A percentile compares a stretch with the other conserved stretches of the same genome.
Conservation (phyloP, 2,329 filamentous ascomycete genomes). For the Calonectria henricotiae region DNA sequence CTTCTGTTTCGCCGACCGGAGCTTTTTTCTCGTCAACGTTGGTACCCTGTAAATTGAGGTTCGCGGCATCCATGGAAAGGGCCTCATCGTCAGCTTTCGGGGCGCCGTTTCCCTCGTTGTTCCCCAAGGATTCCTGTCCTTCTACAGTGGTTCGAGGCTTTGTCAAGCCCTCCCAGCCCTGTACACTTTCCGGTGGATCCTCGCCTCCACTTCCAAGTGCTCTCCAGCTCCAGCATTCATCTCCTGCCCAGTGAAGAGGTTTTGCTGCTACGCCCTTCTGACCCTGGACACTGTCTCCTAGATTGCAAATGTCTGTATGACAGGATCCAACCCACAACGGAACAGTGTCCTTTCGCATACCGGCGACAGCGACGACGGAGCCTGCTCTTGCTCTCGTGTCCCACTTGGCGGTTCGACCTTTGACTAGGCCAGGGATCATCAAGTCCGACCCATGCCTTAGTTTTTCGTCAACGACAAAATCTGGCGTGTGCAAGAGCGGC, state of each 20-base stretch:
- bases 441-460: slow-evolving; percentile 45
- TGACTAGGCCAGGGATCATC: slow-evolving; percentile 47
- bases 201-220: slow-evolving; percentile 46
- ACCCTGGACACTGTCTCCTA: slow-evolving; percentile 39
- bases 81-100: not conserved
- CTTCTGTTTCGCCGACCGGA: slow-evolving; percentile 27
- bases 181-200: slow-evolving; percentile 39
- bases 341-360: slow-evolving; percentile 44
- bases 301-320: slow-evolving; percentile 40
- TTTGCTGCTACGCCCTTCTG: slow-evolving; percentile 47
- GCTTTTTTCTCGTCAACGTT: not conserved
- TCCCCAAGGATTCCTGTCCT: slow-evolving; percentile 18
- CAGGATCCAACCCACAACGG: slow-evolving; percentile 47
- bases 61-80: not conserved
- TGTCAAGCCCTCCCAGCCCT: slow-evolving; percentile 43
- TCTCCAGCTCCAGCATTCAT: slow-evolving; percentile 49
- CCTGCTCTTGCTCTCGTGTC: slow-evolving; percentile 43
- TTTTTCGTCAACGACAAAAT: slow-evolving; percentile 49
- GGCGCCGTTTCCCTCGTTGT: not conserved
- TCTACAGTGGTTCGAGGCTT: not conserved
- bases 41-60: not conserved
- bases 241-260: slow-evolving; percentile 47
- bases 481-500: slow-evolving; percentile 46
- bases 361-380: slow-evolving; percentile 48
- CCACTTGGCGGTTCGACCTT: slow-evolving; percentile 39